Conservation (phyloP, 768 basidiomycete species). For the Suillus placidus region DNA sequence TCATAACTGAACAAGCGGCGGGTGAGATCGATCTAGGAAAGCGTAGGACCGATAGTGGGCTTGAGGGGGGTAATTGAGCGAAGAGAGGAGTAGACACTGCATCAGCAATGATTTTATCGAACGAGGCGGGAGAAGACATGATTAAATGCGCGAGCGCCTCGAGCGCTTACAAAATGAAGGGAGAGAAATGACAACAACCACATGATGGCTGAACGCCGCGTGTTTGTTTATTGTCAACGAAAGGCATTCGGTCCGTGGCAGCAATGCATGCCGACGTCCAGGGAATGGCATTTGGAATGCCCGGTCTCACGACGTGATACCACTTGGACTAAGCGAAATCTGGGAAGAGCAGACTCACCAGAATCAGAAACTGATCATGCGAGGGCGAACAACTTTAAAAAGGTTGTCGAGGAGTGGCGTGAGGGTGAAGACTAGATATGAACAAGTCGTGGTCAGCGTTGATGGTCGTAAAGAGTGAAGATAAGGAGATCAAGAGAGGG, state of each 20-base stretch:
- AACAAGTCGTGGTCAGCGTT: constrained; percentile 43
- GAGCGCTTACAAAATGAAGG: constrained; percentile 6
- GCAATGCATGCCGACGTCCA: not conserved
- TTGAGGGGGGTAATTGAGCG: constrained; percentile 32
- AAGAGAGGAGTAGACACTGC: constrained; percentile 25
- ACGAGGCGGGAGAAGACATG: constrained; percentile 12
- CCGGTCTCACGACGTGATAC: constrained; percentile 10
- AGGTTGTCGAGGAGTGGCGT: constrained; percentile 38
- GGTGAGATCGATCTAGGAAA: constrained; percentile 42
- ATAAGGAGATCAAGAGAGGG: constrained; percentile 25
- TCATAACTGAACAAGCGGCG: constrained; percentile 56
- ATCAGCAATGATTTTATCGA: constrained; percentile 13
- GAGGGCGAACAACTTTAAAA: constrained; percentile 46
- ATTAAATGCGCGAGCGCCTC: constrained; percentile 11
- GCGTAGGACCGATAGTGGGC: constrained; percentile 48
- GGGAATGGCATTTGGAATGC: constrained; percentile 1
- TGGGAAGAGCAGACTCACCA: constrained; percentile 35
- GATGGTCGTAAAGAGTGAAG: constrained; percentile 35
- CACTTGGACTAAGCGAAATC: constrained; percentile 12
- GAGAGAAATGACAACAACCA: constrained; percentile 1
- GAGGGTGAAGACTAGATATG: constrained; percentile 31
- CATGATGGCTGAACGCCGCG: not conserved
- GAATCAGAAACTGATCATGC: constrained; percentile 43
- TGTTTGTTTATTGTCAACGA: not conserved
- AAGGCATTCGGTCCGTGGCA: not conserved